phyloP scores from a whole-genome alignment of 2,329 filamentous ascomycete genomes.

The Trichoderma koningii region DNA sequence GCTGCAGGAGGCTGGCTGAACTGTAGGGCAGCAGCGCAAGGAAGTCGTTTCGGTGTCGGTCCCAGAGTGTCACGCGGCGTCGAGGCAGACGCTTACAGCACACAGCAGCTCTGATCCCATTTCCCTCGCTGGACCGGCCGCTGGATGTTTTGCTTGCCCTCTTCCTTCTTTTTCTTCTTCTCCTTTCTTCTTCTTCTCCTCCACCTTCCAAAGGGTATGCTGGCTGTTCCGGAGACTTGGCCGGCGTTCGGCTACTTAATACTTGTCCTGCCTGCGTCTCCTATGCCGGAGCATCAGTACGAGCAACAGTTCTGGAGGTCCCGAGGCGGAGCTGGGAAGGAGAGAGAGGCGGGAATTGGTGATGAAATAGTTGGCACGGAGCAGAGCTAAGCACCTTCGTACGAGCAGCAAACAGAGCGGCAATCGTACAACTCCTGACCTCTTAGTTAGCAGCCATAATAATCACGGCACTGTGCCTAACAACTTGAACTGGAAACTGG shows the following conservation, averaged over 20 bases:
- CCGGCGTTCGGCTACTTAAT: constrained; percentile 8
- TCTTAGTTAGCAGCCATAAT: neutral
- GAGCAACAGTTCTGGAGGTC: neutral
- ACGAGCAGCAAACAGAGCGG: neutral
- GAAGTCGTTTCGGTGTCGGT: constrained; percentile 6
- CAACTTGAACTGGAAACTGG: too few relatives aligned
- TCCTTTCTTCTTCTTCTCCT: neutral
- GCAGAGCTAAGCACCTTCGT: neutral
- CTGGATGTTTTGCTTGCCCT: too few relatives aligned
- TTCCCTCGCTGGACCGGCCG: neutral
- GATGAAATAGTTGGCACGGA: neutral
- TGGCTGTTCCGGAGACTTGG: neutral
- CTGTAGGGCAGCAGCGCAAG: constrained; percentile 7
- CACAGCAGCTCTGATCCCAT: constrained; percentile 21
- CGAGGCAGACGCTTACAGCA: constrained; percentile 24
- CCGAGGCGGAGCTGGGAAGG: neutral
- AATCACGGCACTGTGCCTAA: neutral
- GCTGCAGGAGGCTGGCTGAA: neutral
- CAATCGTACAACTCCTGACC: neutral
- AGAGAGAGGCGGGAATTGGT: constrained; percentile 6
- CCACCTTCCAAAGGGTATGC: neutral
- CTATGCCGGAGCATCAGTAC: constrained; percentile 19
- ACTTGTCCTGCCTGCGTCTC: constrained; percentile 5
- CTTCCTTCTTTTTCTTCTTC: neutral
- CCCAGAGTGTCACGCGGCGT: constrained; percentile 22